A percentile compares a stretch with the other conserved stretches of the same genome.
These are phyloP conservation scores for Camellia japonica DNA, from an alignment of 148 eudicot genomes.

Conservation along the genomic window DNA sequence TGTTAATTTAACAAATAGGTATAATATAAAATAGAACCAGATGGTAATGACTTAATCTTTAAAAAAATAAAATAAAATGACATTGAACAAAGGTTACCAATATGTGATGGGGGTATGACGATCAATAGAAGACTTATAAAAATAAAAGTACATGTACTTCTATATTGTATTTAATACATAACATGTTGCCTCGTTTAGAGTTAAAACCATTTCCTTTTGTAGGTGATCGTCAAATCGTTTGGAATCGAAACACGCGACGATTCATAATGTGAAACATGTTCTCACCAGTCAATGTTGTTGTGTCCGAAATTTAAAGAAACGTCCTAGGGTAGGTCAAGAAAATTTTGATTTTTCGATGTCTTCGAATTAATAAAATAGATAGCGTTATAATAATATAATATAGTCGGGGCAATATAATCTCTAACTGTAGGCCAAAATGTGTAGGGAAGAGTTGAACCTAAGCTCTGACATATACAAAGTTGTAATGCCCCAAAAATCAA, in stretches of 20 bases:
- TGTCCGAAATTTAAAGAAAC: no score
- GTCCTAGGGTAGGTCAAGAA: no score
- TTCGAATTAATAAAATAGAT: no score
- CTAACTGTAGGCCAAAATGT: neutral
- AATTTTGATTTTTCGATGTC: no score
- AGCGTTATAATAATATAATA: neutral
- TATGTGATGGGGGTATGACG: neutral
- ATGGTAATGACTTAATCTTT: neutral
- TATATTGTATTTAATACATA: neutral
- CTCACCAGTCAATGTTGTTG: neutral
- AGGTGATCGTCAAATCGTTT: neutral
- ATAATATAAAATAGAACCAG: neutral
- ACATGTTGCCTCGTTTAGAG: no score
- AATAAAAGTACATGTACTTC: neutral
- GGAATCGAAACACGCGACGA: neutral
- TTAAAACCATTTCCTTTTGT: neutral
- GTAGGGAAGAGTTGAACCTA: neutral
- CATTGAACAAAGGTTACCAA: neutral
- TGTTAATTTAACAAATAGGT: neutral
- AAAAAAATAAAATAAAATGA: no score
- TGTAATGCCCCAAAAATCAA: neutral
- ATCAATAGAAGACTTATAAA: neutral
- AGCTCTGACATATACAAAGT: neutral
- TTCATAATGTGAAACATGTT: neutral
- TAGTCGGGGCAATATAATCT: no score